Percentiles rank a stretch among this genome's conserved stretches.
Evolutionary conservation across 1,284 basidiomycete species (phyloP).

Genomic region (Sanghuangporus baumii): DNA sequence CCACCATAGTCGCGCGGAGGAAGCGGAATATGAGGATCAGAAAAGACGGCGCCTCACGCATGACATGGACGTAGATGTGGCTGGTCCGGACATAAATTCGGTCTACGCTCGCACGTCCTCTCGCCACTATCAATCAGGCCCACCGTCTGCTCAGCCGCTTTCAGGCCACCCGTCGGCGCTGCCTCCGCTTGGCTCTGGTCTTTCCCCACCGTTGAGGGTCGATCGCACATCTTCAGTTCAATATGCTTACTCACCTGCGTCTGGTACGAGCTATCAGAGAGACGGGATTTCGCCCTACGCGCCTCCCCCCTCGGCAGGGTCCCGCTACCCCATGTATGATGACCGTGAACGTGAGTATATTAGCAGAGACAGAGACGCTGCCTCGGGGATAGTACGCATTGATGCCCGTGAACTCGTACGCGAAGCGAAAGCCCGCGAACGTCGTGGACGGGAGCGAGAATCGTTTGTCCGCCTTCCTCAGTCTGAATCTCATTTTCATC

Average conservation of each 20-base stretch:
- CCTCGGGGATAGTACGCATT: neutral
- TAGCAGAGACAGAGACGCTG: neutral
- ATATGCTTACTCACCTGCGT: neutral
- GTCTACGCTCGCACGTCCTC: neutral
- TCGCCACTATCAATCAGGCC: neutral
- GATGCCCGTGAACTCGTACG: constrained; percentile 12
- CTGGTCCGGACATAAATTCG: neutral
- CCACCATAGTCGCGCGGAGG: constrained; percentile 1
- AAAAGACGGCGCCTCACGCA: constrained; percentile 2
- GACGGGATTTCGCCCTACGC: neutral
- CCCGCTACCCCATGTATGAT: neutral
- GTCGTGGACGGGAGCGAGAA: constrained; percentile 4
- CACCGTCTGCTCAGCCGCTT: neutral
- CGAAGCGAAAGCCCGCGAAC: constrained; percentile 12
- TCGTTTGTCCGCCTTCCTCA: neutral
- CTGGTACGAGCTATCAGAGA: neutral
- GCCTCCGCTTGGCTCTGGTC: neutral
- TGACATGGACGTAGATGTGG: constrained; percentile 8
- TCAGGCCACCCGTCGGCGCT: neutral
- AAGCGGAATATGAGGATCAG: constrained; percentile 3
- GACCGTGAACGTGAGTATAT: neutral
- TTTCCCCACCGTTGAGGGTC: neutral
- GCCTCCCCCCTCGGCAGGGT: neutral
- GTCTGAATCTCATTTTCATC: neutral
- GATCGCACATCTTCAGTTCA: neutral